phyloP scores from a whole-genome alignment of 1,139 yeast genomes.

The Scheffersomyces insectosa region DNA sequence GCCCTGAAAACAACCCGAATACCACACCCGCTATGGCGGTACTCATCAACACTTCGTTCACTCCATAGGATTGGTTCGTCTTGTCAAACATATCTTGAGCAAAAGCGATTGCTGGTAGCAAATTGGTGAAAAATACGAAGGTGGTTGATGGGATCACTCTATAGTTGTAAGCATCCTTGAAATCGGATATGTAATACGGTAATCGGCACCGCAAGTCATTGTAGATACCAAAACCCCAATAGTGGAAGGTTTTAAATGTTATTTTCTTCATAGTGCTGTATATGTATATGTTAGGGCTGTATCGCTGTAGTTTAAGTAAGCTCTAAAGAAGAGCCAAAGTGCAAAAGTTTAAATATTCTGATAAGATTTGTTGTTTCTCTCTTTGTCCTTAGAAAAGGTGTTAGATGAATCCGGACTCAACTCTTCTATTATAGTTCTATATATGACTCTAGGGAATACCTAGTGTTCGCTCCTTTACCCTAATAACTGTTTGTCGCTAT shows the following conservation, averaged over 20 bases:
- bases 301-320: too few relatives aligned
- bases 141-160: slow-evolving; percentile 85
- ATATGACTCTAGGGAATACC: too few relatives aligned
- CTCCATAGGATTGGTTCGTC: slow-evolving; percentile 83
- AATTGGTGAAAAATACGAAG: slow-evolving; percentile 83
- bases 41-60: slow-evolving; percentile 82
- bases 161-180: slow-evolving; percentile 81
- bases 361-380: too few relatives aligned
- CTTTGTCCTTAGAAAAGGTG: too few relatives aligned
- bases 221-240: slow-evolving; percentile 56
- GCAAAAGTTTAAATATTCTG: too few relatives aligned
- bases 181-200: slow-evolving; percentile 75
- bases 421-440: too few relatives aligned
- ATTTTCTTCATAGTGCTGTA: too few relatives aligned
- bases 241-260: slow-evolving; percentile 12
- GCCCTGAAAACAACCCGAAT: slow-evolving; percentile 85
- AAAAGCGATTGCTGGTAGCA: slow-evolving; percentile 92
- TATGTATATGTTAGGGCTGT: too few relatives aligned
- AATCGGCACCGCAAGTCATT: slow-evolving; percentile 55
- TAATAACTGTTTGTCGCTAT: too few relatives aligned
- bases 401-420: too few relatives aligned
- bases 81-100: slow-evolving; percentile 96
- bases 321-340: too few relatives aligned
- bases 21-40: slow-evolving; percentile 88
- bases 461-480: too few relatives aligned